Evolutionary conservation across 345 rosid species (phyloP), one percentile per base, ranked within the genome.

Genomic region (Arabis alpina): DNA sequence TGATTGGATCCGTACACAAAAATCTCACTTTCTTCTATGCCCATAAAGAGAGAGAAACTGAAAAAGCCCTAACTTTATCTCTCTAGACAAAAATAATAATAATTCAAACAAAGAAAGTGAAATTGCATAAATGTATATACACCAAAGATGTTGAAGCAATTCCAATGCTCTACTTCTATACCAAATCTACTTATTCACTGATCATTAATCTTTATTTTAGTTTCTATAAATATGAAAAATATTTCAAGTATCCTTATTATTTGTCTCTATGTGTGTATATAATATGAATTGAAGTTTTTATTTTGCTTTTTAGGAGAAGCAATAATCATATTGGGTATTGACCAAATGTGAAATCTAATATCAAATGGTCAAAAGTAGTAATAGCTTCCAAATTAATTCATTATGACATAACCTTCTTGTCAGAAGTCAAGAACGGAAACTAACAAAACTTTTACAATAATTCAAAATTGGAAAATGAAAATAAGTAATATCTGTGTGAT

Each of bases 361-460:
- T 57, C 16, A 50, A 43, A 50, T 41, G 75, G 72, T 76, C 58
- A 63, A 69, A 75, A 76, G 54, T 68, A 49, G 66, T 23, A 75
- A 56, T 61, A 61, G 51, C 34, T 59, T 36, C 54, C 47, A 75
- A 63, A 47, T 50, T 30, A 70, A 51, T 56, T 55, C 61, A 81
- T 79, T 66, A 61, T 84, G 89, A 80, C 80, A 76, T 71, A 69
- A 76, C 80, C 85, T 75, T 81, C 56, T 75, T 82, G 84, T 87
- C 91, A 84, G 87, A 64, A 74, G 76, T 79, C 82, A 82, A 73
- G 80, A 82, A 80, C 80, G 72, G 78, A 80, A 83, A 76, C 75
- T 70, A 62, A 24, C 47, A 64, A 49, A 63, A 63, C 58, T 61
- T 19, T 59, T 52, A 39, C n/a, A 56, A 44, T 51, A 68, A 3